phyloP scores from a whole-genome alignment of 306 rosid species.

The Rosa multiflora region DNA sequence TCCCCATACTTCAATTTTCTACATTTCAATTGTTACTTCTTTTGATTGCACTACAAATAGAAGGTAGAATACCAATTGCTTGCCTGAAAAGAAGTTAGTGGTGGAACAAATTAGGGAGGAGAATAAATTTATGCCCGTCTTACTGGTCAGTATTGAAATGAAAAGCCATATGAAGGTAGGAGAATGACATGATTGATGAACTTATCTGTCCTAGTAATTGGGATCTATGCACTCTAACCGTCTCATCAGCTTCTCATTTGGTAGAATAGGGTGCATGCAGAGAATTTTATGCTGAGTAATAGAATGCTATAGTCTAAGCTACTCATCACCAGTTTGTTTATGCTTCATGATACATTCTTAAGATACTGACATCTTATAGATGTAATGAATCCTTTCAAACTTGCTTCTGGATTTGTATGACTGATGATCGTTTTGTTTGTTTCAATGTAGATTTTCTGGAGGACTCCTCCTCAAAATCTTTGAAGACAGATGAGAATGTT shows the following conservation, averaged over 20 bases:
- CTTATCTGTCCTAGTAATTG: neutral
- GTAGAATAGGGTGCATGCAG: neutral
- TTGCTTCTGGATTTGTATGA: neutral
- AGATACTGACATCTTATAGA: neutral
- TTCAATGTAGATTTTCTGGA: constrained; percentile 19
- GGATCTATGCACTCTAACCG: neutral
- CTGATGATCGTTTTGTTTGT: neutral
- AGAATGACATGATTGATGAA: neutral
- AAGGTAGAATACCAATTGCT: neutral
- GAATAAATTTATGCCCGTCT: neutral
- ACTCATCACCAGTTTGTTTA: neutral
- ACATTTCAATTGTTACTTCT: neutral
- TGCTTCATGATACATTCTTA: neutral
- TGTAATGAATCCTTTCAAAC: neutral
- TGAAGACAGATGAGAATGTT: neutral
- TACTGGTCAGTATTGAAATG: neutral
- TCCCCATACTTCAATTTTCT: neutral
- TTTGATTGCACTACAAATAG: neutral
- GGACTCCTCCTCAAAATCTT: constrained; percentile 9
- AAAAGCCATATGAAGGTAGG: neutral
- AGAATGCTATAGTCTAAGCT: neutral
- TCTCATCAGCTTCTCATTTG: neutral
- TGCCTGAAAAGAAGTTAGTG: neutral
- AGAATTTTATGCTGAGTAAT: neutral
- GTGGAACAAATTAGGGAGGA: neutral